Conservation (phyloP, 495 filamentous ascomycete species). For the Aspergillus homomorphus region DNA sequence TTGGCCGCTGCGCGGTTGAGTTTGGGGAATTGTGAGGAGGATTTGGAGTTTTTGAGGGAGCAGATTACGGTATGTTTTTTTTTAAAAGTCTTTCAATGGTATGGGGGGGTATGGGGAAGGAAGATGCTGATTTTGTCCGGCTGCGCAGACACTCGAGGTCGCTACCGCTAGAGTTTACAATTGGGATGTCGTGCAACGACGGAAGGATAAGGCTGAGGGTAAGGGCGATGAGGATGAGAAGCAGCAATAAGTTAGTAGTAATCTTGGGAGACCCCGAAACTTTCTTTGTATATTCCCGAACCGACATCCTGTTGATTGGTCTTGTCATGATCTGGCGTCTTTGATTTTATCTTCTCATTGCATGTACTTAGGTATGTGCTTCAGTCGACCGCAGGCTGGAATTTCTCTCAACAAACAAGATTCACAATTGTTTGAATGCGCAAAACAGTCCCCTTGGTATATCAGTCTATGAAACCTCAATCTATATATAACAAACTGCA, state of each 20-base stretch:
- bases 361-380: not conserved
- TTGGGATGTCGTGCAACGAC: slow-evolving; percentile 91
- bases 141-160: slow-evolving; percentile 82
- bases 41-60: slow-evolving; percentile 91
- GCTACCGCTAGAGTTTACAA: slow-evolving; percentile 97
- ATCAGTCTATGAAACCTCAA: not conserved
- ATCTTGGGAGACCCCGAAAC: not conserved
- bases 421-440: no score
- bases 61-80: slow-evolving; percentile 78
- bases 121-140: slow-evolving; percentile 24
- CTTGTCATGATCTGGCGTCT: not conserved
- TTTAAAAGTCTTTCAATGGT: not conserved
- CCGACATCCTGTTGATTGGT: no score
- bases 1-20: slow-evolving; percentile 74
- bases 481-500: not conserved
- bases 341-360: not conserved
- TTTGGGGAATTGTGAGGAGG: slow-evolving; percentile 85
- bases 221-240: slow-evolving; percentile 45
- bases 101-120: not conserved
- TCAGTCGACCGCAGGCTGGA: not conserved
- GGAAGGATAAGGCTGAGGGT: slow-evolving; percentile 78
- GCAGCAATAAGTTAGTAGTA: slow-evolving; percentile 10
- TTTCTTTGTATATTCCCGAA: no score
- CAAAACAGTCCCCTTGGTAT: not conserved
- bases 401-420: no score